Evolutionary conservation across 2,329 filamentous ascomycete genomes (phyloP), one percentile per base, ranked within the genome.

Genomic region (Elsinoe ampelina): DNA sequence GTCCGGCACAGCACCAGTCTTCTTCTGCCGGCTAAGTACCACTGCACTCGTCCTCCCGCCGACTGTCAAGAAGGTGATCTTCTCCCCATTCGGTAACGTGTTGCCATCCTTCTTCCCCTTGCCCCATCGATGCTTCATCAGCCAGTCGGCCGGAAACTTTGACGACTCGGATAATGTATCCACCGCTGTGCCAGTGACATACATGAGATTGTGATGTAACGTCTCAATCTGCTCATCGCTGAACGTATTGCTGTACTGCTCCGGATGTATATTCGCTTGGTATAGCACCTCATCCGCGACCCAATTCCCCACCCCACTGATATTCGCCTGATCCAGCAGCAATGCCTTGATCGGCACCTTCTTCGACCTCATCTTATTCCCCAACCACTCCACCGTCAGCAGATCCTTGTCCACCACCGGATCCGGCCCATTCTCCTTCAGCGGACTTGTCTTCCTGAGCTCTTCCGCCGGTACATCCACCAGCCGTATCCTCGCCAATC

Each of bases 261-360:
- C 92, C 0, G 93, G 93, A 63, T 98, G 92, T 13, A 97, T 79
- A 51, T 80, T 83, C 4, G 93, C 87, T 63, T 97, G 85, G 66
- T 91, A 98, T 54, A 98, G 75, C 5, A 95, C 85, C 70, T 98
- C 93, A 67, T 98, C 93, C 73, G 86, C 90, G 55, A 98, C 92
- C 92, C 92, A 98, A 67, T 97, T 97, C 0, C 93, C 93, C 60
- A 98, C 88, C 6, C 93, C 93, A 65, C 87, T 93, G 60, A 97
- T 87, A 68, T 87, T 87, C 15, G 83, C 79, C 71, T 98, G 93
- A 67, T 97, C 89, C 2, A 97, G 77, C 11, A 98, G 75, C 17
- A 96, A 76, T 0, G 90, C 88, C 69, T 97, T 97, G 61, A 97
- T 80, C 0, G 92, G 91, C 0, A 96, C 87, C 64, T 82, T 88